Percentiles rank a stretch among this genome's conserved stretches.
phyloP scores from a whole-genome alignment of 768 basidiomycete species.

The Pleurotus ostreatus region DNA sequence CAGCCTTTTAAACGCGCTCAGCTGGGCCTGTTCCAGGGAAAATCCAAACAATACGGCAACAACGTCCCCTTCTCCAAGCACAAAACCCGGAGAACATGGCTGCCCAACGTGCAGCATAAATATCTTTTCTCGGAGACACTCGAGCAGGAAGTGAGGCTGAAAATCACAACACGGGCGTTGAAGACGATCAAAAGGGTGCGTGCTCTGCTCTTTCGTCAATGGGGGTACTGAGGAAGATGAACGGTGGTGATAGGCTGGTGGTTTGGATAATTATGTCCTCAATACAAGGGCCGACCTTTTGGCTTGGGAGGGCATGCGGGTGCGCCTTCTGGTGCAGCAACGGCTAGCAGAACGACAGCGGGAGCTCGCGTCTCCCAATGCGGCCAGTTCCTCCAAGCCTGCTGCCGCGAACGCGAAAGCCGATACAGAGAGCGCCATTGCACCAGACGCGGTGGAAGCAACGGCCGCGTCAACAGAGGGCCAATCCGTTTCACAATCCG shows the following conservation, averaged over 20 bases:
- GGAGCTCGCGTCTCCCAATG: background rate
- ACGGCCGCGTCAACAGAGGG: background rate
- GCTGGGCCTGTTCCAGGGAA: conserved; percentile 80
- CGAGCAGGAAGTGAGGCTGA: conserved; percentile 53
- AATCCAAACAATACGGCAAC: conserved; percentile 77
- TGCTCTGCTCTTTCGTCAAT: background rate
- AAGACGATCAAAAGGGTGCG: conserved; percentile 81
- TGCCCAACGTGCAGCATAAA: conserved; percentile 83
- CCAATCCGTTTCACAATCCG: background rate
- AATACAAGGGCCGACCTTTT: conserved; percentile 36
- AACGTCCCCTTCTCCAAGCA: conserved; percentile 86
- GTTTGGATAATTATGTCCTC: conserved; percentile 65
- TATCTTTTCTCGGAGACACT: conserved; percentile 65
- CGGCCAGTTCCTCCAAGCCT: background rate
- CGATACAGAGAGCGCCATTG: background rate
- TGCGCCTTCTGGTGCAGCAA: conserved; percentile 36
- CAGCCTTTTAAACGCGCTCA: conserved; percentile 80
- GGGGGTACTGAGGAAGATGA: background rate
- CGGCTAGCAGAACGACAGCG: conserved; percentile 12
- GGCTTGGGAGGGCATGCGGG: conserved; percentile 42
- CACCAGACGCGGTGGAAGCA: background rate
- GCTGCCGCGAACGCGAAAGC: background rate
- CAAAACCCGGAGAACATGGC: conserved; percentile 85
- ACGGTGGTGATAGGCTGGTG: conserved; percentile 47
- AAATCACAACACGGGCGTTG: conserved; percentile 73